phyloP scores from a whole-genome alignment of 1,284 basidiomycete species.

The Melampsora americana region DNA sequence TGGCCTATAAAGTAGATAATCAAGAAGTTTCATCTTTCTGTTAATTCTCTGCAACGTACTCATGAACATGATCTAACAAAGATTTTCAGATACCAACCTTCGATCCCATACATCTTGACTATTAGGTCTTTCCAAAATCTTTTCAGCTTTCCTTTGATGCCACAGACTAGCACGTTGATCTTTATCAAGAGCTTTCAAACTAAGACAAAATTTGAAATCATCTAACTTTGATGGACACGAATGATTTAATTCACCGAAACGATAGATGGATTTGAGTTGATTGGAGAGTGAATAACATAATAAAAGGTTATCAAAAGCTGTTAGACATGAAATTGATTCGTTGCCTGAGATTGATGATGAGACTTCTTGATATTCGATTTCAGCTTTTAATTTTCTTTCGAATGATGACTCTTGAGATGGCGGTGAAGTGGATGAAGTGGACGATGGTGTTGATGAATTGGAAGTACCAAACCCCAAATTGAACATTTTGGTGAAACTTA shows the following conservation, averaged over 20 bases:
- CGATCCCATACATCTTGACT: slow-evolving; percentile 40
- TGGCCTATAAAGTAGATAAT: neutral
- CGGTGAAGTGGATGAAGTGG: neutral
- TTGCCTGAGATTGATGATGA: slow-evolving; percentile 39
- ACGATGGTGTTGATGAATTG: neutral
- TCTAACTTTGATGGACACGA: slow-evolving; percentile 17
- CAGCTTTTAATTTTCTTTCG: slow-evolving; percentile 1
- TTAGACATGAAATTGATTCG: slow-evolving; percentile 37
- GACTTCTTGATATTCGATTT: slow-evolving; percentile 23
- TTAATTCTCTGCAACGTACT: neutral
- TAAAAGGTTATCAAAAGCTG: slow-evolving; percentile 25
- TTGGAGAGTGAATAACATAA: slow-evolving; percentile 39
- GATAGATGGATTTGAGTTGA: slow-evolving; percentile 42
- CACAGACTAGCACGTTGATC: slow-evolving; percentile 7
- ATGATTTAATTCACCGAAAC: slow-evolving; percentile 16
- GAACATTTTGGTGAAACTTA: neutral
- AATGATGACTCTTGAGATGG: neutral
- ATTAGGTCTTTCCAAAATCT: slow-evolving; percentile 34
- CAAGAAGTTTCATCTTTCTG: neutral
- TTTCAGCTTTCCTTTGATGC: slow-evolving; percentile 36
- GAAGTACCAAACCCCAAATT: neutral
- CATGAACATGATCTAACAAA: neutral
- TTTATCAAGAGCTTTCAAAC: slow-evolving; percentile 16
- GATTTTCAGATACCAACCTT: slow-evolving; percentile 7
- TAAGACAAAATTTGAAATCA: slow-evolving; percentile 42